Evolutionary conservation across 2,329 filamentous ascomycete genomes (phyloP).

Genomic region (Juglanconis sp.): DNA sequence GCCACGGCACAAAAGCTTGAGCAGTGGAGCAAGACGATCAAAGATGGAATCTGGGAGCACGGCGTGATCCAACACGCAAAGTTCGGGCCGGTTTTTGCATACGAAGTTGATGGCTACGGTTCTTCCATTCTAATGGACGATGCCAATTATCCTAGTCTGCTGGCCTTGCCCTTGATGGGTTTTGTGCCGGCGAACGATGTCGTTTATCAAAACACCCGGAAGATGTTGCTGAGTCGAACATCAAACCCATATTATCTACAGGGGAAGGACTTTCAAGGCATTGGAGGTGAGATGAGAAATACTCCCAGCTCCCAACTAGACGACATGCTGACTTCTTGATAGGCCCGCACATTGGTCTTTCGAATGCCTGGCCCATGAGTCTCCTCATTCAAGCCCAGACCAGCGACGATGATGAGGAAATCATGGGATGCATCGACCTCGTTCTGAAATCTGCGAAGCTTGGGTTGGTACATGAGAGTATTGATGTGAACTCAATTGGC

Average conservation of each 20-base stretch:
- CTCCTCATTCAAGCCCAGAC: conserved; percentile 89
- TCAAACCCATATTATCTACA: conserved; percentile 88
- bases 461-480: conserved; percentile 87
- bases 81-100: conserved; percentile 79
- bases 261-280: conserved; percentile 76
- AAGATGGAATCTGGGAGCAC: conserved; percentile 77
- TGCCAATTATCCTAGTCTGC: conserved; percentile 78
- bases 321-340: conserved; percentile 8
- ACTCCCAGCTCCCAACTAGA: background rate
- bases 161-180: conserved; percentile 75
- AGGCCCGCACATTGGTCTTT: conserved; percentile 72
- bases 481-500: conserved; percentile 68
- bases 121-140: conserved; percentile 84
- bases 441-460: conserved; percentile 74
- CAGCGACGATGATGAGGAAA: conserved; percentile 78
- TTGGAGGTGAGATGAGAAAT: conserved; percentile 63
- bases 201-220: conserved; percentile 84
- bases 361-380: conserved; percentile 96
- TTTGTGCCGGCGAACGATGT: conserved; percentile 64
- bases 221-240: conserved; percentile 65
- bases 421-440: conserved; percentile 65
- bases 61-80: conserved; percentile 74
- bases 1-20: conserved; percentile 54
- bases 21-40: conserved; percentile 59
- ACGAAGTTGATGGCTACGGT: conserved; percentile 84